Percentiles rank a stretch among this genome's conserved stretches.
These are phyloP conservation scores for Ceratobasidium sp. DNA, from an alignment of 1,284 basidiomycete genomes.

Conservation along the genomic window DNA sequence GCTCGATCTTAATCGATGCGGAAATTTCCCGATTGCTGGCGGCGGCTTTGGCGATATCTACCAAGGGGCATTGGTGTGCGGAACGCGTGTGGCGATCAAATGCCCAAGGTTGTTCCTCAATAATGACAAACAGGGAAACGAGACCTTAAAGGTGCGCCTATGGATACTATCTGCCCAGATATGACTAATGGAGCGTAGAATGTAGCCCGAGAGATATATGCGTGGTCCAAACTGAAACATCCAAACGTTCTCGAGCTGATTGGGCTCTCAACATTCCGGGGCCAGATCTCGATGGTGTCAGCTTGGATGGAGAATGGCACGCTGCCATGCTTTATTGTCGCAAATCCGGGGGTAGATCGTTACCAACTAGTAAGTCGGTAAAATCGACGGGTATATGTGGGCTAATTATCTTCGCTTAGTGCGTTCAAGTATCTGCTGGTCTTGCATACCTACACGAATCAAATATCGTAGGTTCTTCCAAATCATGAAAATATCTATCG, in stretches of 20 bases:
- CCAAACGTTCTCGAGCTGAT: constrained; percentile 11
- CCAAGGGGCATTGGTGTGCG: background rate
- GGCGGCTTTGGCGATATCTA: constrained; percentile 22
- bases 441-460: constrained; percentile 6
- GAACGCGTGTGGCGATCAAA: constrained; percentile 5
- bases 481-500: background rate
- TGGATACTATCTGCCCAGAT: background rate
- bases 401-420: background rate
- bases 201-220: constrained; percentile 25
- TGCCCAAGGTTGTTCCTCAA: background rate
- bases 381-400: background rate
- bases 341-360: background rate
- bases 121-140: background rate
- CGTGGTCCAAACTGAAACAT: constrained; percentile 19
- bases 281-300: constrained; percentile 22
- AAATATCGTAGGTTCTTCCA: constrained; percentile 6
- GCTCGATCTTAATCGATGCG: background rate
- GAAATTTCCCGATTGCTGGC: background rate
- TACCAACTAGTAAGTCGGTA: background rate
- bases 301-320: constrained; percentile 23
- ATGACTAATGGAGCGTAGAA: background rate
- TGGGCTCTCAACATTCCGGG: constrained; percentile 7
- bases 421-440: constrained; percentile 14
- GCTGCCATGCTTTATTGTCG: background rate
- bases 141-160: background rate